Base-by-base conservation (phyloP, 2,329 filamentous ascomycete genomes). In the Penicillium sp. region DNA sequence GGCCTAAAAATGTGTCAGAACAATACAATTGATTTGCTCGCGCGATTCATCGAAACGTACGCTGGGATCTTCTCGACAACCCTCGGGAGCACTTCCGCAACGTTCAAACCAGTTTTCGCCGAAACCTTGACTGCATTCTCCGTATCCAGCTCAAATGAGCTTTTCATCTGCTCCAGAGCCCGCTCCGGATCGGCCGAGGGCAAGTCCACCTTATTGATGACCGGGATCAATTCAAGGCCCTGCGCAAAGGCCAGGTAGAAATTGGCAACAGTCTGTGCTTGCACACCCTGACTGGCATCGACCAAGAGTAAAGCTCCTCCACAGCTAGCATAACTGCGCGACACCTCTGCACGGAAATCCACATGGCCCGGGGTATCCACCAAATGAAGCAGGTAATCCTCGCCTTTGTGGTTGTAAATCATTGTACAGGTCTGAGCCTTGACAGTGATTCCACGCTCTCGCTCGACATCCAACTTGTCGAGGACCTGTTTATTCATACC, bases 371-470 rank as follows among this genome's bases (percentile, higher is more conserved):
- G 95, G 0, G 95, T 99, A 77, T 99, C 95, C 60, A 99, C 93
- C 30, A 99, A 85, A 78, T 99, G 95, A 33, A 99, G 84, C 60
- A 99, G 85, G 76, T 98, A 98, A 77, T 99, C 95, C 35, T 90
- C 82, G 17, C 91, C 93, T 19, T 90, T 82, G 80, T 97, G 84
- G 30, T 90, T 92, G 82, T 97, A 97, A 56, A 99, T 86, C 95
- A 99, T 99, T 59, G 90, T 95, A 79, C 95, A 98, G 60, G 95
- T 98, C 82, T 99, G 95, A 59, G 95, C 95, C 82, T 99, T 99
- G 76, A 99, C 95, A 0, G 95, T 99, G 76, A 99, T 99, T 64
- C 95, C 95, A 42, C 95, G 88, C 79, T 98, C 93, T 56, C 95
- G 86, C 81, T 99, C 95, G 59, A 99, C 95, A 76, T 99, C 95